Evolutionary conservation across 1,284 basidiomycete genomes (phyloP), one percentile per base, ranked within the genome.

Genomic region (Leucoagaricus sp.): DNA sequence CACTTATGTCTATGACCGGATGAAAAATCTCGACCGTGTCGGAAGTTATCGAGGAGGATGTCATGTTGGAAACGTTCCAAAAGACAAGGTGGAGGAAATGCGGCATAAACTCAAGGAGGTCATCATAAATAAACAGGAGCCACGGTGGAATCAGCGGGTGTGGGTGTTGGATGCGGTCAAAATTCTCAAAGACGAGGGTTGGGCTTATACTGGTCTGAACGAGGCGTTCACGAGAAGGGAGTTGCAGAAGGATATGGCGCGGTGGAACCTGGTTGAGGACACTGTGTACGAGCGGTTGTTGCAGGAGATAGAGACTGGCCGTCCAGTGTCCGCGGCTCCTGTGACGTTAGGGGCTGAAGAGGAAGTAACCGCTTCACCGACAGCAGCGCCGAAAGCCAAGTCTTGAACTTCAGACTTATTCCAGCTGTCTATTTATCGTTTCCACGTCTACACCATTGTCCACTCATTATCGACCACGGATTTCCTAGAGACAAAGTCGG

Each of bases 91-190:
- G 49, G 57, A 58, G 17, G 62, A 60, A 60, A 46, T 68, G 47
- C 49, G 58, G 26, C 25, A 34, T 21, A 56, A 58, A 19, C 53
- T 67, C 10, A 55, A 44, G 29, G 55, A 49, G 7, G 56, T 68
- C 8, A 54, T 56, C 19, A 57, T 70, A 13, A 45, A 64, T 9
- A 60, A 58, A 25, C 57, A 62, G 23, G 62, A 67, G 31, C 50
- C 55, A 3, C 49, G 62, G 42, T 69, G 63, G 55, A 66, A 67
- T 50, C 59, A 60, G 19, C 67, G 67, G 61, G 55, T 59, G 41
- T 69, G 68, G 68, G 61, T 68, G n/a, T 28, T 69, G 45, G 59
- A 61, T 5, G 65, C 63, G 3, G 47, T 69, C 34, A 59, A 63
- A 44, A 38, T 62, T 45, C 56, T 69, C 12, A 60, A 60, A 47